Evolutionary conservation across 2,329 filamentous ascomycete species (phyloP).

Genomic region (Fusarium kyushuense): DNA sequence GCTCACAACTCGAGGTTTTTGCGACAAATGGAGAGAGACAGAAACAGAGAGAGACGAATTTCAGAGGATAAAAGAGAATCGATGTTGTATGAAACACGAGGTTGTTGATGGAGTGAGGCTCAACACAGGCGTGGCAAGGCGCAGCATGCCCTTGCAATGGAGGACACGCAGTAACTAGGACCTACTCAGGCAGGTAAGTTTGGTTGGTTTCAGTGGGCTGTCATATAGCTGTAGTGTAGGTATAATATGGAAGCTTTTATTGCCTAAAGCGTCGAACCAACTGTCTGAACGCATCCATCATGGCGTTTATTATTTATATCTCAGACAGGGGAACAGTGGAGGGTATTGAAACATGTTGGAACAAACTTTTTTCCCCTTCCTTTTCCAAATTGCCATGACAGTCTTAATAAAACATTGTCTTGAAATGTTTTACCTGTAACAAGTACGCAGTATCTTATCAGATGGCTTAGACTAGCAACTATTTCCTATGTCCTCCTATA

Average conservation of each 20-base stretch:
- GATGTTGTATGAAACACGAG: not conserved
- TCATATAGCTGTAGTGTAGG: not conserved
- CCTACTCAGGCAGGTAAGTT: not conserved
- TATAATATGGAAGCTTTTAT: slow-evolving; percentile 1
- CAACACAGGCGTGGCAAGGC: not conserved
- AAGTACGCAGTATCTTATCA: not conserved
- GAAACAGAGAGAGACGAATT: not conserved
- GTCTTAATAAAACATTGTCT: slow-evolving; percentile 26
- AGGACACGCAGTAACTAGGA: slow-evolving; percentile 17
- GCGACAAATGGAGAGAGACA: not conserved
- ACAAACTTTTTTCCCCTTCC: no score
- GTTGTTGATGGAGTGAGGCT: slow-evolving; percentile 1
- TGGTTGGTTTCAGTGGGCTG: slow-evolving; percentile 11
- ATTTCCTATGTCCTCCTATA: not conserved
- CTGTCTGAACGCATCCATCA: slow-evolving; percentile 14
- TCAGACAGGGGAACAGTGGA: slow-evolving; percentile 7
- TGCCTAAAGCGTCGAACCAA: slow-evolving; percentile 31
- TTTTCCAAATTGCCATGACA: not conserved
- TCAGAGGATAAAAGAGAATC: not conserved
- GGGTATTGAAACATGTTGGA: not conserved
- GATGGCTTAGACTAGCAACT: not conserved
- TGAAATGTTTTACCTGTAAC: not conserved
- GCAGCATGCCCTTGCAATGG: slow-evolving; percentile 3
- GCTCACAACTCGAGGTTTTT: slow-evolving; percentile 37
- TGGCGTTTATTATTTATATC: slow-evolving; percentile 7